A percentile compares a stretch with the other conserved stretches of the same genome.
Conservation (phyloP, 257 asterid species). For the Asclepias syriaca region DNA sequence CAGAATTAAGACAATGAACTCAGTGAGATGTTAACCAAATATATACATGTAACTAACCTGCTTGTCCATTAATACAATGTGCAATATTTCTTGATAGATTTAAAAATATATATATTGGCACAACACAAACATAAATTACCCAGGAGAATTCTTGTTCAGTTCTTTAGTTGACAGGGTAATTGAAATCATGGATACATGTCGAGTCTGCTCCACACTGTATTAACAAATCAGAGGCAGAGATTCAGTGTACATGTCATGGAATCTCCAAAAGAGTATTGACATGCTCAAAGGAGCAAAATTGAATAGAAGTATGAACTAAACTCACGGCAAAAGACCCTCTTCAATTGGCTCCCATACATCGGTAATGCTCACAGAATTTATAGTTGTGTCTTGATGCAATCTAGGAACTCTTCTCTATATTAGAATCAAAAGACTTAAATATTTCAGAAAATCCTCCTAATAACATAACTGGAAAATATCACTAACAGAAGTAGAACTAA, state of each 20-base stretch:
- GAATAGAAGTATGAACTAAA: conserved; percentile 11
- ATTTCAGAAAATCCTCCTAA: not conserved
- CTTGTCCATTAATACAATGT: too few relatives aligned
- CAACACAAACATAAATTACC: conserved; percentile 36
- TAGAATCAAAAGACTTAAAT: conserved; percentile 11
- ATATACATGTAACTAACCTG: too few relatives aligned
- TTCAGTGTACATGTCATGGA: not conserved
- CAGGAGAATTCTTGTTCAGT: conserved; percentile 85
- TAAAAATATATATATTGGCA: not conserved
- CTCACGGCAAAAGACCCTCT: conserved; percentile 96
- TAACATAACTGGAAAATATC: conserved; percentile 7
- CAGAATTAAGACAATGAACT: not conserved
- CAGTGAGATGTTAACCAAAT: not conserved
- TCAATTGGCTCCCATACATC: conserved; percentile 97
- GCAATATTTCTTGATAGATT: too few relatives aligned
- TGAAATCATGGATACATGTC: conserved; percentile 93
- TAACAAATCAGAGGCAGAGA: conserved; percentile 7
- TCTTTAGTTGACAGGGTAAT: conserved; percentile 72
- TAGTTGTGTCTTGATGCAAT: conserved; percentile 81
- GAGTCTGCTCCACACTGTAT: conserved; percentile 95
- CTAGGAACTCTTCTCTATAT: conserved; percentile 74
- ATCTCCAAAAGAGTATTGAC: not conserved
- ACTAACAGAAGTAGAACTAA: not conserved
- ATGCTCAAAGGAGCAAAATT: not conserved
- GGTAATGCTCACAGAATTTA: conserved; percentile 83